These are phyloP conservation scores for Cicer bijugum DNA, from an alignment of 306 rosid species.

Conservation along the genomic window DNA sequence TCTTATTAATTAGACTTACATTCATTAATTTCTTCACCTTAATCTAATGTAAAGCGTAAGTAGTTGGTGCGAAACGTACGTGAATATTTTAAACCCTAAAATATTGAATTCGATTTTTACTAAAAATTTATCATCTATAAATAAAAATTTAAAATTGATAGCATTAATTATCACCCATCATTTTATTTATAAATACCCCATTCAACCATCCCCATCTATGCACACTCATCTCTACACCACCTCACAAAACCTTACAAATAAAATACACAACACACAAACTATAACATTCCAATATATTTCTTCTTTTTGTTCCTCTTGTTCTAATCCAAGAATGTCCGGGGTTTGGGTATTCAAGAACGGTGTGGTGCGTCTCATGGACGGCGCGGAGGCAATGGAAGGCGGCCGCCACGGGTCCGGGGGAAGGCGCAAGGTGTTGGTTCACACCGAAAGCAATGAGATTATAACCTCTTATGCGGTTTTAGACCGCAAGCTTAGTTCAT, in stretches of 20 bases:
- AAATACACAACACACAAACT: not conserved
- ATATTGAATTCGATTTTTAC: too few relatives aligned
- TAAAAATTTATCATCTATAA: too few relatives aligned
- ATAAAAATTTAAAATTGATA: not conserved
- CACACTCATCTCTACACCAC: conserved; percentile 30
- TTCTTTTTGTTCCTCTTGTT: not conserved
- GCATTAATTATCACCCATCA: not conserved
- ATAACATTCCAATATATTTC: not conserved
- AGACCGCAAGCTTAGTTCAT: conserved; percentile 60
- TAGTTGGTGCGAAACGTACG: too few relatives aligned
- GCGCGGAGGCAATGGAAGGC: conserved; percentile 50
- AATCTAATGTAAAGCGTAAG: too few relatives aligned
- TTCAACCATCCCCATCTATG: conserved; percentile 7
- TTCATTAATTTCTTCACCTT: not conserved
- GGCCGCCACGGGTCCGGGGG: conserved; percentile 41
- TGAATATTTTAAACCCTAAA: too few relatives aligned
- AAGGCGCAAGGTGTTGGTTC: conserved; percentile 73
- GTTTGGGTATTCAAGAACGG: conserved; percentile 97
- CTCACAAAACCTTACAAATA: conserved; percentile 12
- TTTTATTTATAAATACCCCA: conserved; percentile 38
- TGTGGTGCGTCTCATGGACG: conserved; percentile 81
- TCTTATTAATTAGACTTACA: not conserved
- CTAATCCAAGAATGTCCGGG: conserved; percentile 64
- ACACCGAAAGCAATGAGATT: conserved; percentile 65
- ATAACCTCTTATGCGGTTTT: conserved; percentile 63